These are phyloP conservation scores for Fusarium napiforme DNA, from an alignment of 2,329 filamentous ascomycete genomes.

Conservation along the genomic window DNA sequence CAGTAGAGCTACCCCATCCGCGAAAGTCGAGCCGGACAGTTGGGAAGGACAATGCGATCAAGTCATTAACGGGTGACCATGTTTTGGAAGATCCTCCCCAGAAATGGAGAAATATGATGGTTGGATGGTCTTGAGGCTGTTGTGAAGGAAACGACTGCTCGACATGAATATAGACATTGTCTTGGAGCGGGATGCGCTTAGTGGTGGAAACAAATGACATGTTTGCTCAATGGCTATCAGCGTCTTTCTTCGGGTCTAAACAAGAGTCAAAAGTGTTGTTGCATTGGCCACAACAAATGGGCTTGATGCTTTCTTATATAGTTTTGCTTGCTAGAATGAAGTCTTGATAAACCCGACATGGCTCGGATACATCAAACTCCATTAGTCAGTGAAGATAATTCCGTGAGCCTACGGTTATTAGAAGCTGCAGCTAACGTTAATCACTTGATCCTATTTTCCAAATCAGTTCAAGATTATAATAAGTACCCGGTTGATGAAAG, in stretches of 20 bases:
- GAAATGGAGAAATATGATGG: not conserved
- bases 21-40: not conserved
- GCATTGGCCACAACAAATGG: too few species aligned
- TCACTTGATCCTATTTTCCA: too few species aligned
- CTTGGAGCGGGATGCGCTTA: not conserved
- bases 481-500: too few species aligned
- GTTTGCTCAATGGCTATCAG: too few species aligned
- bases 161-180: rapidly evolving
- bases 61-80: not conserved
- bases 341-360: rapidly evolving
- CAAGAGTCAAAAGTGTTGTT: too few species aligned
- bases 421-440: rapidly evolving
- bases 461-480: too few species aligned
- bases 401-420: not conserved
- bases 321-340: rapidly evolving
- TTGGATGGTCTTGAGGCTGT: rapidly evolving
- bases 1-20: not conserved
- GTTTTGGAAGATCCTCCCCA: not conserved
- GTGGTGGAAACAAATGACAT: not conserved
- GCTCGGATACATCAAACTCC: not conserved
- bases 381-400: not conserved
- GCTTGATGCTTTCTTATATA: rapidly evolving
- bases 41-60: rapidly evolving
- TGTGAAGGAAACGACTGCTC: rapidly evolving
- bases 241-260: too few species aligned